A percentile compares a stretch with the other conserved stretches of the same genome.
These are phyloP conservation scores for Galeopsis tetrahit DNA, from an alignment of 257 asterid species.

Conservation along the genomic window DNA sequence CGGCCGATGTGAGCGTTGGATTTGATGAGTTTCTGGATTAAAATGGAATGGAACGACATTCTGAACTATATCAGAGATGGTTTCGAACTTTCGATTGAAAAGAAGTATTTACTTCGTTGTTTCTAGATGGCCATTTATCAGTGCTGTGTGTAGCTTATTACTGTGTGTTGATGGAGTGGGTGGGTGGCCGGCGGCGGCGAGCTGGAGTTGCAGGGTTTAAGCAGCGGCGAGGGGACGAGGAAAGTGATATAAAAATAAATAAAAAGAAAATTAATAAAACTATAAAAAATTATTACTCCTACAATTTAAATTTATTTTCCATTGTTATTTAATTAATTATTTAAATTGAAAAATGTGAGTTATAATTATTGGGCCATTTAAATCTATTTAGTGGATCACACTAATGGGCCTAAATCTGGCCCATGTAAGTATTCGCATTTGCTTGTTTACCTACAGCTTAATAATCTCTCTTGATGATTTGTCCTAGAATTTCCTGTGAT, in stretches of 20 bases:
- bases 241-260: neutral
- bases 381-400: neutral
- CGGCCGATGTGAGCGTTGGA: slow-evolving; percentile 91
- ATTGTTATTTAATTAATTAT: too few relatives aligned
- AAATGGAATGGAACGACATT: slow-evolving; percentile 83
- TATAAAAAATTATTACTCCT: too few relatives aligned
- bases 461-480: neutral
- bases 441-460: neutral
- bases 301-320: too few relatives aligned
- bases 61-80: slow-evolving; percentile 18
- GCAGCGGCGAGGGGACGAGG: slow-evolving; percentile 29
- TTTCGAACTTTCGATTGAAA: neutral
- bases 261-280: too few relatives aligned
- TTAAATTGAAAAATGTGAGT: too few relatives aligned
- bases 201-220: slow-evolving; percentile 37
- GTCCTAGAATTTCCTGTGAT: neutral
- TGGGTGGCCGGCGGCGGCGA: slow-evolving; percentile 6
- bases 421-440: neutral
- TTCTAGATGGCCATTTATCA: slow-evolving; percentile 28
- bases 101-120: slow-evolving; percentile 17
- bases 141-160: neutral
- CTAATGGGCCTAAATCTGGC: neutral
- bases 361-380: neutral
- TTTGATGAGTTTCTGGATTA: slow-evolving; percentile 83
- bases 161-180: neutral